Evolutionary conservation across 108 stramenopile species (phyloP).

Genomic region (Mediolabrus comicus): DNA sequence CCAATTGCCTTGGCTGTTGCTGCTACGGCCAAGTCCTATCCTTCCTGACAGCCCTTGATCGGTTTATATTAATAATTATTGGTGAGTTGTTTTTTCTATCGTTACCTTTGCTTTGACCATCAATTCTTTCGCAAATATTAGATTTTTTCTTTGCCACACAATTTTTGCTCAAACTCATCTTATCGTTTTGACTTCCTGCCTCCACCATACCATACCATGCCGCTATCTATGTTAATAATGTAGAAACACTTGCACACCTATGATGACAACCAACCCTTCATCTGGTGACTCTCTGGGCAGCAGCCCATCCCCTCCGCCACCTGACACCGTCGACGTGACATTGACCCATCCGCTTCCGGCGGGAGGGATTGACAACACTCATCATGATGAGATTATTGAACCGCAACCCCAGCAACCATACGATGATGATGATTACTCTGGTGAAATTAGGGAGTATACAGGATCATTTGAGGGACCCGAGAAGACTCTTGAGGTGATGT

Average conservation of each 20-base stretch:
- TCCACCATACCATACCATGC: no score
- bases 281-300: not conserved
- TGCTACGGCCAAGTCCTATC: conserved; percentile 48
- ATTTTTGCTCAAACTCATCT: no score
- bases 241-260: not conserved
- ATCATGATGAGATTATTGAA: not conserved
- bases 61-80: not conserved
- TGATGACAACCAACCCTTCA: not conserved
- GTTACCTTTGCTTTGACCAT: no score
- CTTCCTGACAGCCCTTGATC: conserved; percentile 54
- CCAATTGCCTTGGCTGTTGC: conserved; percentile 63
- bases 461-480: conserved; percentile 89
- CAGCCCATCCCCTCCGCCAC: not conserved
- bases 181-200: no score
- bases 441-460: conserved; percentile 76
- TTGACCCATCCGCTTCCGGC: conserved; percentile 1
- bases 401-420: conserved; percentile 47
- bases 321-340: conserved; percentile 1
- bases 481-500: conserved; percentile 86
- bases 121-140: no score
- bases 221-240: no score
- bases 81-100: not conserved
- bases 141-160: no score
- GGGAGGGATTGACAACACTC: conserved; percentile 11
- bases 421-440: conserved; percentile 74